Percentiles rank a stretch among this genome's conserved stretches.
Conservation (phyloP, 2,329 filamentous ascomycete species). For the Claviceps digitariae region DNA sequence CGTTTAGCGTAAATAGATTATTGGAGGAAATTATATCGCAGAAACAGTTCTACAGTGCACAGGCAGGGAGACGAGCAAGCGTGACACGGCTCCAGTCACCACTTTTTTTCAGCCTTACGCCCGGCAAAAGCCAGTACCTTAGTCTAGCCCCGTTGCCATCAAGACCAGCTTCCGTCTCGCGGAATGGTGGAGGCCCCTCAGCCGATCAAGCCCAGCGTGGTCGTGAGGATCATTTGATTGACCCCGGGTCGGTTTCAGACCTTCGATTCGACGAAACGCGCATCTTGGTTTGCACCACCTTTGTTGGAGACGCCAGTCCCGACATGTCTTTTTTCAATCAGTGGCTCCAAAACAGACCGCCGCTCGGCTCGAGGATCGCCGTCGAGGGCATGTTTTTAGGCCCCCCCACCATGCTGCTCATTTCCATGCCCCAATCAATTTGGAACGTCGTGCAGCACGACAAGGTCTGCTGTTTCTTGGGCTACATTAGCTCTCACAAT, state of each 20-base stretch:
- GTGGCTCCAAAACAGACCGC: conserved; percentile 48
- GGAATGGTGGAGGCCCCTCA: conserved; percentile 15
- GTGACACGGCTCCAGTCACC: conserved; percentile 30
- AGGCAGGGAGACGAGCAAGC: conserved; percentile 30
- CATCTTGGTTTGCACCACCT: conserved; percentile 53
- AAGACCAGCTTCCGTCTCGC: conserved; percentile 14
- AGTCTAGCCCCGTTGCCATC: conserved; percentile 35
- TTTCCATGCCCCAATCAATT: conserved; percentile 50
- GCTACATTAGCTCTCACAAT: conserved; percentile 53
- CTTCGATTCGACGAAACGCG: conserved; percentile 48
- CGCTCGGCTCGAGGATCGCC: conserved; percentile 42
- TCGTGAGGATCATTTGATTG: conserved; percentile 28
- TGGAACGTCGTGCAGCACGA: conserved; percentile 54
- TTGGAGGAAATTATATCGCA: conserved; percentile 40
- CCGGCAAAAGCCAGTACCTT: conserved; percentile 38
- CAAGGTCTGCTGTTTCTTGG: conserved; percentile 52
- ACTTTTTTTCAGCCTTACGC: conserved; percentile 41
- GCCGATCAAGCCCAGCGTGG: conserved; percentile 12
- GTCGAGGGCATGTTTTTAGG: conserved; percentile 57
- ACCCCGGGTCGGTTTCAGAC: conserved; percentile 35
- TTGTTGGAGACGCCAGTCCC: conserved; percentile 49
- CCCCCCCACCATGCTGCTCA: conserved; percentile 50
- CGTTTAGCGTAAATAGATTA: conserved; percentile 42
- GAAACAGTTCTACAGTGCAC: conserved; percentile 30
- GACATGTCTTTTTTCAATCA: conserved; percentile 54